Evolutionary conservation across 257 asterid genomes (phyloP).

Genomic region (Sherardia arvensis): DNA sequence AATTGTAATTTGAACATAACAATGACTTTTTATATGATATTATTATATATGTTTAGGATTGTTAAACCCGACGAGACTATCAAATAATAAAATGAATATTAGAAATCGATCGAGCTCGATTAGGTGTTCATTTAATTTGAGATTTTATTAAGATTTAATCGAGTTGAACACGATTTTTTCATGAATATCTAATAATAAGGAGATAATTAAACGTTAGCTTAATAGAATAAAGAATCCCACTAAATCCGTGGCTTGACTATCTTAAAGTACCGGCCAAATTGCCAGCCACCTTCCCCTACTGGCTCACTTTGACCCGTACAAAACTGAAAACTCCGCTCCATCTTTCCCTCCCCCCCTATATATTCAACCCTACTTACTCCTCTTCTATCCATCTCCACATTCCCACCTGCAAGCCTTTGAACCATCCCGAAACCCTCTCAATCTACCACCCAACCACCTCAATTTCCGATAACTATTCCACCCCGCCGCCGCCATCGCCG

Average conservation of each 20-base stretch:
- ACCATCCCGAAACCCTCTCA: background rate
- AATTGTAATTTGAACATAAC: too few species aligned
- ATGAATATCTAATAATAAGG: background rate
- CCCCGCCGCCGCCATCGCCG: background rate
- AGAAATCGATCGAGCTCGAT: too few species aligned
- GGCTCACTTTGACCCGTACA: slow-evolving; percentile 5
- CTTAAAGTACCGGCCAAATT: background rate
- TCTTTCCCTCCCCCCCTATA: slow-evolving; percentile 4
- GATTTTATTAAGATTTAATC: too few species aligned
- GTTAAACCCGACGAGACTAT: too few species aligned
- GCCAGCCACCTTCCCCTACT: slow-evolving; percentile 1
- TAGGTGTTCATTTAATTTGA: too few species aligned
- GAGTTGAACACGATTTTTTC: too few species aligned
- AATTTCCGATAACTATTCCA: background rate
- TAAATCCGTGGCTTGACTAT: background rate
- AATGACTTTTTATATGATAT: too few species aligned
- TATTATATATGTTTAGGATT: too few species aligned
- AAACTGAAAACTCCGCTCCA: too few species aligned
- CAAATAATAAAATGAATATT: too few species aligned
- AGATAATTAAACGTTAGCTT: background rate
- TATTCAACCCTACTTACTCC: background rate
- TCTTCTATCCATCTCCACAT: background rate
- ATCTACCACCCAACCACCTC: background rate
- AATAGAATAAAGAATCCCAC: background rate
- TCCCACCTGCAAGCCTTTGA: background rate